Conservation (phyloP, 148 eudicot species). For the Selenicereus undatus region DNA sequence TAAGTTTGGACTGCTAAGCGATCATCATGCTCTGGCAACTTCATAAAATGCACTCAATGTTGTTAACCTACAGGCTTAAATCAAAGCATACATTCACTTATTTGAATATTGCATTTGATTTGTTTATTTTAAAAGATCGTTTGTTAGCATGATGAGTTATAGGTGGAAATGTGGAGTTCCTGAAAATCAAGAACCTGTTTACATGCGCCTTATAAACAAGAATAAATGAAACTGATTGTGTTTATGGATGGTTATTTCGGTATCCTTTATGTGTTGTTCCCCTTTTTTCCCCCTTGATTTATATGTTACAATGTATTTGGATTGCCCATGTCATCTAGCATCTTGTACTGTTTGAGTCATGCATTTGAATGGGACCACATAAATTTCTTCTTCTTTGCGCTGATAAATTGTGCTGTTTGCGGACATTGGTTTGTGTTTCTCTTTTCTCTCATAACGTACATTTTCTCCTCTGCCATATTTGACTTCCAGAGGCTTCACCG, state of each 20-base stretch:
- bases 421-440: background rate
- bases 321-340: background rate
- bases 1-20: background rate
- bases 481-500: background rate
- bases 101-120: too few species aligned
- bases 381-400: background rate
- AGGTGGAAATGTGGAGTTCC: too few species aligned
- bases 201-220: too few species aligned
- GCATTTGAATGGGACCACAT: background rate
- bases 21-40: background rate
- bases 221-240: too few species aligned
- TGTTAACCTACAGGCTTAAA: background rate
- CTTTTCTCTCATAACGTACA: background rate
- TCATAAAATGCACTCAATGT: background rate
- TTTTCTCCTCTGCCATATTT: background rate
- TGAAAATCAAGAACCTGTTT: too few species aligned
- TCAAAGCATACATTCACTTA: too few species aligned
- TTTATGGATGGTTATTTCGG: too few species aligned
- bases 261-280: too few species aligned
- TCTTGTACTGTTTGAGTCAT: background rate
- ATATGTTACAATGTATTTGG: too few species aligned
- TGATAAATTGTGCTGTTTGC: background rate
- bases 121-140: too few species aligned
- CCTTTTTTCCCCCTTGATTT: too few species aligned
- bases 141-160: too few species aligned